Base-by-base conservation (phyloP, 2,329 filamentous ascomycete genomes). In the Pestalotiopsis sp. region DNA sequence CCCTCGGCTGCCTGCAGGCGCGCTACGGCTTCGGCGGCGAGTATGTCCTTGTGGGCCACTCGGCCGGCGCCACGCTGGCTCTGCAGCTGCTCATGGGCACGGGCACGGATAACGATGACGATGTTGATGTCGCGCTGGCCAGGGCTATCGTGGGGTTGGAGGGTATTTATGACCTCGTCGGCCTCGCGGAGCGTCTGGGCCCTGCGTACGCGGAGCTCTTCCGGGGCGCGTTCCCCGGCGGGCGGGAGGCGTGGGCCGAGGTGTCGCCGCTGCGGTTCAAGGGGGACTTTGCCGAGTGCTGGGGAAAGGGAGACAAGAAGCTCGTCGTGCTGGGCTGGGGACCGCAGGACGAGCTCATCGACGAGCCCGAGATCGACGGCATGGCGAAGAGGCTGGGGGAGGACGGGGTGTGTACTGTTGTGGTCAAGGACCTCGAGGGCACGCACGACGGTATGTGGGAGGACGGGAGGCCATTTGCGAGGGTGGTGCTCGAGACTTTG, bases 141-240 rank as follows among this genome's bases (percentile, higher is more conserved):
- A 74, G 80, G 2, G 87, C 85, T 3, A 79, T 92, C n/a, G 76
- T 92, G 4, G 86, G 89, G 41, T 79, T 92, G 23, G 87, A 87
- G 67, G 91, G 92, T 1, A 88, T 94, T 25, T 93, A 93, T 77
- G 87, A 92, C 74, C 78, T 94, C 11, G 82, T 82, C 7, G 84
- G 83, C 0, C 78, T 93, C 23, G 80, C 84, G 31, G 77, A 81
- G 61, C 81, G 84, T 7, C 81, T 85, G 45, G 76, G 75, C 20
- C 81, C 80, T 5, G 76, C 74, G 36, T 94, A 93, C 76, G 76
- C 79, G 5, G 82, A 83, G 3, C 90, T 94, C 70, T 81, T 91
- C 23, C 74, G 78, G 3, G 84, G 81, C 5, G 90, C 91, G 1
- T 93, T 93, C 31, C 31, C 31, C 78, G 90, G 91, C 1, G 83